Conservation (phyloP, 176 grass and related monocot species). For the Musa beccarii region DNA sequence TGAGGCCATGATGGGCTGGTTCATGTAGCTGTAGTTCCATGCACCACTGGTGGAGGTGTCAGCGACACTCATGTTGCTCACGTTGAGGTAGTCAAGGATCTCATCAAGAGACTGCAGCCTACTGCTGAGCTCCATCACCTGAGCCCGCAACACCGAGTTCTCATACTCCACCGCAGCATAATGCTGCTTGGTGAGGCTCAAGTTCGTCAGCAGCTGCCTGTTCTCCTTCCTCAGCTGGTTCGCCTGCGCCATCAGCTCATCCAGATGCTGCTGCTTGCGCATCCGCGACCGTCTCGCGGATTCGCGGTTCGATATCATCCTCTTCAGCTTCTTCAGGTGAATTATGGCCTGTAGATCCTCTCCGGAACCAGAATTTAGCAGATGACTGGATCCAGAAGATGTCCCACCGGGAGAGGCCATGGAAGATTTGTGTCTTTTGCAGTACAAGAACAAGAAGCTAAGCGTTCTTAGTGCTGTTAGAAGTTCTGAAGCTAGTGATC, state of each 20-base stretch:
- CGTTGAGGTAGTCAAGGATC: slow-evolving; percentile 26
- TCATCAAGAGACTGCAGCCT: slow-evolving; percentile 34
- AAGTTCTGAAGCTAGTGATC: background rate
- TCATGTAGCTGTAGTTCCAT: background rate
- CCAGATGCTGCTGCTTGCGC: slow-evolving; percentile 48
- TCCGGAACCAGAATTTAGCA: slow-evolving; percentile 7
- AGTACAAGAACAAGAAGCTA: too few relatives aligned
- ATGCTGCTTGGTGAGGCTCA: slow-evolving; percentile 26
- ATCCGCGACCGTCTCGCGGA: slow-evolving; percentile 49
- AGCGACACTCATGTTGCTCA: background rate
- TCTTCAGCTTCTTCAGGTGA: slow-evolving; percentile 42
- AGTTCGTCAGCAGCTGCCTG: slow-evolving; percentile 24
- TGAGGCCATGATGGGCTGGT: background rate
- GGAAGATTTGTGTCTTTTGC: background rate
- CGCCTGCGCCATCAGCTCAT: slow-evolving; percentile 35
- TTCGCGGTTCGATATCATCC: slow-evolving; percentile 62
- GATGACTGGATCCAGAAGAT: background rate
- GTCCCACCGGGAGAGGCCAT: background rate
- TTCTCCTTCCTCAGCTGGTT: slow-evolving; percentile 34
- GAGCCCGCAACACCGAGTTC: slow-evolving; percentile 53
- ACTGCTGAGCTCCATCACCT: slow-evolving; percentile 34
- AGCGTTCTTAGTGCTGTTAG: too few relatives aligned
- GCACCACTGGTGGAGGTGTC: background rate
- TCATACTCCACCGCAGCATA: slow-evolving; percentile 23
- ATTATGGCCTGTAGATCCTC: slow-evolving; percentile 34